Percentiles rank a stretch among this genome's conserved stretches.
Evolutionary conservation across 2,329 filamentous ascomycete genomes (phyloP).

Genomic region (Hyphodiscus sp.): DNA sequence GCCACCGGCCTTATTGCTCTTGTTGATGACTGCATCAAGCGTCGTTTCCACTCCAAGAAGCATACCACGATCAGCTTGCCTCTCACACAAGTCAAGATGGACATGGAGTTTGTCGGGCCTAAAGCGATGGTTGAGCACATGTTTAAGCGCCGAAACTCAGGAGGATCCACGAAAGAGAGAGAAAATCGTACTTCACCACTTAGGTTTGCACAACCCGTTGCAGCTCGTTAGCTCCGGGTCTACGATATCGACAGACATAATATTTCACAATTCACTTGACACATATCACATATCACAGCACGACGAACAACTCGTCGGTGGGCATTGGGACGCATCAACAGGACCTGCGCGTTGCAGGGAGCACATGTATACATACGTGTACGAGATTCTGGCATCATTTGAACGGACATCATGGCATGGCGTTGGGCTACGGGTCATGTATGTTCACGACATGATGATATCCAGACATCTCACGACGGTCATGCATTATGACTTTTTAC

Average conservation of each 20-base stretch:
- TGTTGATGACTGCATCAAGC: constrained; percentile 84
- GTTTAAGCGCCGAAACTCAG: constrained; percentile 44
- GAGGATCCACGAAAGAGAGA: constrained; percentile 16
- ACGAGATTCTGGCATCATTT: neutral
- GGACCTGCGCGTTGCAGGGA: neutral
- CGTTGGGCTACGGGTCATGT: neutral
- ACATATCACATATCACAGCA: neutral
- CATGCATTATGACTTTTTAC: neutral
- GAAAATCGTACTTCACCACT: constrained; percentile 16
- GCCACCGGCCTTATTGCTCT: constrained; percentile 84
- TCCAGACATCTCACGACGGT: neutral
- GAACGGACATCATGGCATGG: neutral
- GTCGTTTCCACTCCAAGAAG: constrained; percentile 28
- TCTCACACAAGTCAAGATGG: constrained; percentile 39
- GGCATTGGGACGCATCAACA: neutral
- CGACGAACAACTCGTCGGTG: neutral
- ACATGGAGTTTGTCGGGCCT: constrained; percentile 56
- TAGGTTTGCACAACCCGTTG: constrained; percentile 7
- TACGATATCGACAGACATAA: neutral
- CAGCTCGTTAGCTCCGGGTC: constrained; percentile 2
- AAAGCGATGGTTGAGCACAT: constrained; percentile 58
- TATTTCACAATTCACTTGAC: neutral
- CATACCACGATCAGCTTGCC: constrained; percentile 42
- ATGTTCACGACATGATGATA: neutral
- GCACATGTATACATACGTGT: neutral